phyloP scores from a whole-genome alignment of 805 yeast species.

The Lipomyces oligophaga region DNA sequence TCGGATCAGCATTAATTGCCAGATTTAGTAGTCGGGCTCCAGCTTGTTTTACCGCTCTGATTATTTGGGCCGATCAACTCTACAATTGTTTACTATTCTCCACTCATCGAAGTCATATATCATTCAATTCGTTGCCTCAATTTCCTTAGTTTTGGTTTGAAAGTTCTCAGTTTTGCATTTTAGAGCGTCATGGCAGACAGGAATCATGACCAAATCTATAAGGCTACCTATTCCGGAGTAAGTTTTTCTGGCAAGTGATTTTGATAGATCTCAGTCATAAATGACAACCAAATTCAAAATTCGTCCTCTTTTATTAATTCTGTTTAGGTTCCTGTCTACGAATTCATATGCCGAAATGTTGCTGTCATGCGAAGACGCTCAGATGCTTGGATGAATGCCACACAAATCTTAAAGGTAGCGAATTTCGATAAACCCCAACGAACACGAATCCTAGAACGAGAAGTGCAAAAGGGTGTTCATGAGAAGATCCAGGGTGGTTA shows the following conservation, averaged over 20 bases:
- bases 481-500: conserved; percentile 97
- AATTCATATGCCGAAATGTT: conserved; percentile 59
- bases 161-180: too few relatives aligned
- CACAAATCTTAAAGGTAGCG: conserved; percentile 90
- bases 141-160: too few relatives aligned
- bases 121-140: too few relatives aligned
- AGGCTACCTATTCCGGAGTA: conserved; percentile 45
- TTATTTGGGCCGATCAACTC: too few relatives aligned
- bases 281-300: too few relatives aligned
- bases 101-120: too few relatives aligned
- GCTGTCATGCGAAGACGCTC: conserved; percentile 84
- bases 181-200: conserved; percentile 24
- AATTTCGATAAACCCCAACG: conserved; percentile 91
- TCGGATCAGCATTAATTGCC: too few relatives aligned
- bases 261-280: not conserved
- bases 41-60: too few relatives aligned
- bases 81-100: too few relatives aligned
- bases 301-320: not conserved
- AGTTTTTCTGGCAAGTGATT: not conserved
- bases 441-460: conserved; percentile 85
- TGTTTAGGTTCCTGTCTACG: conserved; percentile 43
- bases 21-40: too few relatives aligned
- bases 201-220: conserved; percentile 35
- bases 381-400: conserved; percentile 97
- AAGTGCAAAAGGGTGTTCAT: conserved; percentile 84